Evolutionary conservation across 768 basidiomycete species (phyloP).

Genomic region (Phaffia australis): DNA sequence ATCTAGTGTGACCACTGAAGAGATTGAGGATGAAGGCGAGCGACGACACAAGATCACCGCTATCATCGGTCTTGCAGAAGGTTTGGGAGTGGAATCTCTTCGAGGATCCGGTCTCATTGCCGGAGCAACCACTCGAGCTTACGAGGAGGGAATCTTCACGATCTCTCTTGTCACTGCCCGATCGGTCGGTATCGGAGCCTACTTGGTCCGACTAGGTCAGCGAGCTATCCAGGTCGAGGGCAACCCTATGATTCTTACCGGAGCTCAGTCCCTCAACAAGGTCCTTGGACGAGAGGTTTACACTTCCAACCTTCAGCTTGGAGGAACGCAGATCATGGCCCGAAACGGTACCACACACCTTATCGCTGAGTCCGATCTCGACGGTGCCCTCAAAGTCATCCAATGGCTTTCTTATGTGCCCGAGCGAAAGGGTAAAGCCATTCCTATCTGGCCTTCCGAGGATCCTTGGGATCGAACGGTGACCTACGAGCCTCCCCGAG

Average conservation of each 20-base stretch:
- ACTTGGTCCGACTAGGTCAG: slow-evolving; percentile 94
- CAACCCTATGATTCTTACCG: slow-evolving; percentile 97
- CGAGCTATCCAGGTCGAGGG: slow-evolving; percentile 98
- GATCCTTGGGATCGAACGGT: slow-evolving; percentile 91
- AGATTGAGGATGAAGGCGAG: slow-evolving; percentile 78
- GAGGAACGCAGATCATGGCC: slow-evolving; percentile 99
- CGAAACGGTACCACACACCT: slow-evolving; percentile 99
- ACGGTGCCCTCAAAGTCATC: slow-evolving; percentile 86
- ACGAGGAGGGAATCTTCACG: slow-evolving; percentile 93
- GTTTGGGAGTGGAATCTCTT: slow-evolving; percentile 75
- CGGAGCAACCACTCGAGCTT: slow-evolving; percentile 94
- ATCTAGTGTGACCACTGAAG: slow-evolving; percentile 59
- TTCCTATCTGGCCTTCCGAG: slow-evolving; percentile 60
- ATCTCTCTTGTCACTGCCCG: slow-evolving; percentile 97
- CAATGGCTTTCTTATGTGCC: slow-evolving; percentile 94
- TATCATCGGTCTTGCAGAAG: slow-evolving; percentile 88
- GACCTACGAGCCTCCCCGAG: slow-evolving; percentile 79
- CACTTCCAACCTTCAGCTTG: slow-evolving; percentile 94
- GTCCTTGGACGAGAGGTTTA: slow-evolving; percentile 98
- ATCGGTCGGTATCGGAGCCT: slow-evolving; percentile 97
- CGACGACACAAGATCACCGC: slow-evolving; percentile 87
- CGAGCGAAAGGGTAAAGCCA: slow-evolving; percentile 60
- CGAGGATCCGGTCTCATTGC: slow-evolving; percentile 96
- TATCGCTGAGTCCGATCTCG: slow-evolving; percentile 85
- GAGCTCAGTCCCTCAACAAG: slow-evolving; percentile 93